Base-by-base conservation (phyloP, 371 early-diverging fungal genomes). In the Funneliformis caledonium region DNA sequence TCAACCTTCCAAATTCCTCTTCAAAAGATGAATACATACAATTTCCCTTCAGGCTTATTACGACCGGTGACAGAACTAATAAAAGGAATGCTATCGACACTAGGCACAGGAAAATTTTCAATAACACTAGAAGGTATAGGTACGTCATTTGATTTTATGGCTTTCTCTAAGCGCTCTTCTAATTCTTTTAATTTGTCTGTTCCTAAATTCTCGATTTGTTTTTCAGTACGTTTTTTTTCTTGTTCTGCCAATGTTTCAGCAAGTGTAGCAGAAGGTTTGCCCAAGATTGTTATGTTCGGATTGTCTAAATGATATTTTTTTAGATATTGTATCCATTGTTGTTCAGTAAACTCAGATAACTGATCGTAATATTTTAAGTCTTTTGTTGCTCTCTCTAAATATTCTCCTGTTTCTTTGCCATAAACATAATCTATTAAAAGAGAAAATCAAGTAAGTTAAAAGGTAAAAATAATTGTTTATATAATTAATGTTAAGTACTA, bases 211-310 rank as follows among this genome's bases (percentile, higher is more conserved):
- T 72, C 68, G 16, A 88, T 84, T 76, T 90, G 91, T 60, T 89
- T 86, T 31, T 89, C 88, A 31, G 90, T 81, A 62, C 93, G 90
- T 61, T 88, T 83, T 5, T 82, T 85, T 82, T 93, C 93, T 48
- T 92, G 90, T 33, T 86, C 85, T 0, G 86, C 83, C 45, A 89
- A 85, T 56, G 89, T 86, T 31, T 90, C 84, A 2, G 93, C 90
- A 75, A 91, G 89, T 22, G 85, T 86, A 2, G 91, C 90, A 12
- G 92, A 92, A 1, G 93, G 93, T 78, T 88, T 88, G 43, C 88
- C 93, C 59, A 88, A 83, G 45, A 93, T 85, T 8, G 85, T 88
- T 1, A 89, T 85, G 68, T 88, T 89, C 50, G 88, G 87, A 14
- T 88, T 83, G 82, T 91, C 86, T 67, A 16, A 37, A 12, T 79